Evolutionary conservation across 2,329 filamentous ascomycete genomes (phyloP), one percentile per base, ranked within the genome.

Genomic region (Parascedosporium putredinis): DNA sequence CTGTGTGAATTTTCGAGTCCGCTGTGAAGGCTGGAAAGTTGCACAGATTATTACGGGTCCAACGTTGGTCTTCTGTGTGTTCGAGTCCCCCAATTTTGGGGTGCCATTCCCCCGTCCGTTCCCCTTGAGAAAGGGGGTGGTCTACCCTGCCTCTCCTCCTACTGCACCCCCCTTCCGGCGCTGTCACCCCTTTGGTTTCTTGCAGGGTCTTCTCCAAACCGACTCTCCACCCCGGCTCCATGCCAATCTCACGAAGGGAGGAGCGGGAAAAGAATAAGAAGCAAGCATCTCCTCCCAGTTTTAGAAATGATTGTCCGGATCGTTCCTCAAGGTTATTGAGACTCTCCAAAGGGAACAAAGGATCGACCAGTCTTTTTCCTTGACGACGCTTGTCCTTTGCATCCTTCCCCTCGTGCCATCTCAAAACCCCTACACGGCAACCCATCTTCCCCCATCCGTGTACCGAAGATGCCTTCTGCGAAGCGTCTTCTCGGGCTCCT

Each of bases 401-500:
- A 22, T 18, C 18, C 36, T 16, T 29, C 22, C 25, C 27, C 10
- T 33, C 44, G 12, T n/a, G n/a, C n/a, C n/a, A n/a, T n/a, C n/a
- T n/a, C n/a, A n/a, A n/a, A n/a, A n/a, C n/a, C n/a, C n/a, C n/a
- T n/a, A n/a, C n/a, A n/a, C n/a, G n/a, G n/a, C n/a, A n/a, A 16
- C 23, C 23, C 4, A n/a, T 14, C 22, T 46, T 29, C 22, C 16
- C 44, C 22, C 44, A 12, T 22, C 27, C 24, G 1, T 27, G 18
- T 31, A 10, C 18, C 14, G 16, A 20, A 18, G 40, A 48, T 49
- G 47, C 33, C 34, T 20, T 23, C 34, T 9, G 18, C 47, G 14
- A 49, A 49, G 47, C 34, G 36, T 23, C 47, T 49, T 23, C 36
- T 49, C 9, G 29, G 34, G 23, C 47, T 49, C 47, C 27, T 49